Conservation (phyloP, 75 land plant genomes). For the Picea glauca region DNA sequence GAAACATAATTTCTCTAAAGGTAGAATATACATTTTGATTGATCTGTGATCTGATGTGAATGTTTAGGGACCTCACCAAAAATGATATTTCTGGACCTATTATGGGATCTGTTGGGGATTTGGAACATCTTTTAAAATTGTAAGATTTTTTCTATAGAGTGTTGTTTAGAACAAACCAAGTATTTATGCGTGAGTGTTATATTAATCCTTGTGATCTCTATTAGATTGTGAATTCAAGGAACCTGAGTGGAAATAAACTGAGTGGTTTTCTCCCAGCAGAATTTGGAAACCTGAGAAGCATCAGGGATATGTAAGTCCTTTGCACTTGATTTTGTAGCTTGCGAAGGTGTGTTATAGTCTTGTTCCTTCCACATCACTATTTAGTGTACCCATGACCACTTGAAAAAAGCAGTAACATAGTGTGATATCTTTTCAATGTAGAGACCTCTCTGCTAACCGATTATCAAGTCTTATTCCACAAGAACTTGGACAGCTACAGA, state of each 20-base stretch:
- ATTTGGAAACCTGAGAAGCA: conserved; percentile 84
- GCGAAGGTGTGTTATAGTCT: not conserved
- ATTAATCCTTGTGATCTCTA: no score
- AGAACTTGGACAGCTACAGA: conserved; percentile 84
- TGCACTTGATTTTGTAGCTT: no score
- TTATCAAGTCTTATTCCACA: conserved; percentile 70
- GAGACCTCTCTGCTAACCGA: conserved; percentile 76
- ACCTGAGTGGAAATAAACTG: conserved; percentile 66
- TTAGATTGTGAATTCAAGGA: conserved; percentile 31
- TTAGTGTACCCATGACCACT: not conserved
- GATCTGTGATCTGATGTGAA: not conserved
- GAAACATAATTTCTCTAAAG: not conserved
- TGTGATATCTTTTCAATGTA: conserved; percentile 14
- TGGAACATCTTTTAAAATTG: conserved; percentile 25
- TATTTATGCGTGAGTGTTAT: not conserved
- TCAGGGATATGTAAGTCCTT: conserved; percentile 65
- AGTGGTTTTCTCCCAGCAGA: conserved; percentile 69
- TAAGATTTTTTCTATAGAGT: conserved; percentile 37
- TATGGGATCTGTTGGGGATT: conserved; percentile 76
- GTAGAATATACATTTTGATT: not conserved
- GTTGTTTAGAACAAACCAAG: not conserved
- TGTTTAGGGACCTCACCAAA: conserved; percentile 63
- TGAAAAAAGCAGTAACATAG: not conserved
- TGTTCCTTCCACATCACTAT: not conserved
- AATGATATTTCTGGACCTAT: conserved; percentile 70